These are phyloP conservation scores for Ophiostoma sp. DNA, from an alignment of 2,329 filamentous ascomycete genomes.

Conservation along the genomic window DNA sequence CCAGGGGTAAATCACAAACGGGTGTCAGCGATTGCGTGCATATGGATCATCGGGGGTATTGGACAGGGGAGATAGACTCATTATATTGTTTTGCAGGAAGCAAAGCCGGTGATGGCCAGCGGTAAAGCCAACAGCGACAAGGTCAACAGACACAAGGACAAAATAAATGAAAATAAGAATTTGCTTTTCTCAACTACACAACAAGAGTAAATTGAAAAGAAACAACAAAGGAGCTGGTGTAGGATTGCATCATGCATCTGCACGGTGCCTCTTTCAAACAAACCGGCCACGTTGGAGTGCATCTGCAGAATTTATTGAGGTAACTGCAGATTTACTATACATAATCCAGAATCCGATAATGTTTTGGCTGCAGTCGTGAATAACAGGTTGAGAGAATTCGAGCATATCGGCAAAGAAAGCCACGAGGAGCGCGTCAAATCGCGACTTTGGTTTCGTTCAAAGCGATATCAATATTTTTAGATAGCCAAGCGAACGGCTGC, in stretches of 20 bases:
- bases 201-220: background rate
- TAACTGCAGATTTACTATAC: background rate
- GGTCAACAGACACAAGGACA: background rate
- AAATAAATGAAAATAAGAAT: background rate
- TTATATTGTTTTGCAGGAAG: background rate
- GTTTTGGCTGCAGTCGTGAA: no score
- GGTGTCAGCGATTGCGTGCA: constrained; percentile 7
- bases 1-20: constrained; percentile 1
- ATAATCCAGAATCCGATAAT: no score
- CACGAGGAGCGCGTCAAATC: no score
- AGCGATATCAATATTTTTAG: no score
- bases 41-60: background rate
- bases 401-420: no score
- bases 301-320: background rate
- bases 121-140: background rate
- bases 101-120: background rate
- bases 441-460: no score
- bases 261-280: background rate
- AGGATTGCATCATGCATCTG: constrained; percentile 7
- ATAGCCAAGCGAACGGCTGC: no score
- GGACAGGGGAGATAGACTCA: background rate
- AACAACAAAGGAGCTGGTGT: background rate
- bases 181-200: background rate
- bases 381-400: no score
- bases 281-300: background rate